These are phyloP conservation scores for Sclerotinia glacialis DNA, from an alignment of 2,329 filamentous ascomycete species.

Conservation along the genomic window DNA sequence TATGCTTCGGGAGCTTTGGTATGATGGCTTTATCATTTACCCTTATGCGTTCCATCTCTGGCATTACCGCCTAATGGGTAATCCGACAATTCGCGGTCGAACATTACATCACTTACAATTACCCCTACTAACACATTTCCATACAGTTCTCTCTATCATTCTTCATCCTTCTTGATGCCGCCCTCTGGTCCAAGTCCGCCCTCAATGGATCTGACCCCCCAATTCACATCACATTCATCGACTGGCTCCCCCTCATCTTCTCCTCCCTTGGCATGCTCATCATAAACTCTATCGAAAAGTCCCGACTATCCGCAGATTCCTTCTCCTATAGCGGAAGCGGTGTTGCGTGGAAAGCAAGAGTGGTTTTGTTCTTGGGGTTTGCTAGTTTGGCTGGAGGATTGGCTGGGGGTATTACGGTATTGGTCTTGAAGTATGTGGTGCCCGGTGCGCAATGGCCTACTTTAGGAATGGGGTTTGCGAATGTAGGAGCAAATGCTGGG, in stretches of 20 bases:
- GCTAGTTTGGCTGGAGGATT: constrained; percentile 64
- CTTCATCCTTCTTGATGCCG: constrained; percentile 65
- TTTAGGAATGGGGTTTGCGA: constrained; percentile 63
- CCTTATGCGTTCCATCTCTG: constrained; percentile 9
- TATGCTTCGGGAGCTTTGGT: constrained; percentile 63
- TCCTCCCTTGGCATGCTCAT: constrained; percentile 66
- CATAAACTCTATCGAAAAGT: constrained; percentile 68
- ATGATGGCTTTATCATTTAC: constrained; percentile 38
- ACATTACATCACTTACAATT: background rate
- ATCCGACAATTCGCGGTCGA: background rate
- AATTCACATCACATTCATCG: constrained; percentile 63
- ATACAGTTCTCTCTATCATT: constrained; percentile 64
- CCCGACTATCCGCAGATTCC: constrained; percentile 60
- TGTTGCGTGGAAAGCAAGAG: constrained; percentile 66
- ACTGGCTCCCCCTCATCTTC: constrained; percentile 69
- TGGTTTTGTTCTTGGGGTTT: constrained; percentile 66
- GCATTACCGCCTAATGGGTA: background rate
- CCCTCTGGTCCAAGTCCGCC: constrained; percentile 62
- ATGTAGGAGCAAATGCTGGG: constrained; percentile 62
- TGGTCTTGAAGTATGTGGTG: constrained; percentile 64
- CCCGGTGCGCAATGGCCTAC: constrained; percentile 57
- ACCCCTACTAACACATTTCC: background rate
- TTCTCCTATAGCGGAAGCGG: constrained; percentile 61
- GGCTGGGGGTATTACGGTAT: constrained; percentile 66
- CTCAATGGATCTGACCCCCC: constrained; percentile 54